Conservation (phyloP, 768 basidiomycete species). For the Russula vinacea region DNA sequence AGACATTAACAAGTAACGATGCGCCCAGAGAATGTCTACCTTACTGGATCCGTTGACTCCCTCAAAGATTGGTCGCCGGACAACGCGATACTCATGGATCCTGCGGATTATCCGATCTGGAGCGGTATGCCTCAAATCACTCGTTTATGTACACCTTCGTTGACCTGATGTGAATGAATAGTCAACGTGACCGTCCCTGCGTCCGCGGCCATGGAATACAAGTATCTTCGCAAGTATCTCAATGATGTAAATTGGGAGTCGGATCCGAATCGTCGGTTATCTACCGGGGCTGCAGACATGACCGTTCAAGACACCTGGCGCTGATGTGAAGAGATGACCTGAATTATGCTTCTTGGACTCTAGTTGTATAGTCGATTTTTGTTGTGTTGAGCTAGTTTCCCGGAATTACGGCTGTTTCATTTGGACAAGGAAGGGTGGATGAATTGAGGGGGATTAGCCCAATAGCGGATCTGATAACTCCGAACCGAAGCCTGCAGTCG, state of each 20-base stretch:
- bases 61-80: slow-evolving; percentile 61
- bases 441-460: slow-evolving; percentile 40
- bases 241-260: slow-evolving; percentile 64
- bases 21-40: slow-evolving; percentile 59
- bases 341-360: neutral
- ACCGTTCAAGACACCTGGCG: slow-evolving; percentile 37
- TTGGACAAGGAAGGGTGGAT: slow-evolving; percentile 45
- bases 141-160: slow-evolving; percentile 19
- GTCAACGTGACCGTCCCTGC: slow-evolving; percentile 61
- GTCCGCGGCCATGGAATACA: slow-evolving; percentile 60
- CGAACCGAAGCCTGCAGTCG: slow-evolving; percentile 73
- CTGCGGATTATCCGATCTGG: slow-evolving; percentile 64
- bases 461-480: slow-evolving; percentile 54
- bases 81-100: slow-evolving; percentile 52
- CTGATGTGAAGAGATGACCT: slow-evolving; percentile 14
- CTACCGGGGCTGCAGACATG: slow-evolving; percentile 36
- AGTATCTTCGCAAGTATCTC: slow-evolving; percentile 61
- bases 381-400: neutral
- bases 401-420: slow-evolving; percentile 21
- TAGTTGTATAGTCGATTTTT: neutral
- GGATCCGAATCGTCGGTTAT: slow-evolving; percentile 57
- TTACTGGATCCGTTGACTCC: slow-evolving; percentile 57
- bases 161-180: slow-evolving; percentile 31
- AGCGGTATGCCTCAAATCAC: slow-evolving; percentile 46
- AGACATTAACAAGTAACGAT: neutral